Evolutionary conservation across 2,329 filamentous ascomycete species (phyloP).

Genomic region (Cladosporium sphaerospermum): DNA sequence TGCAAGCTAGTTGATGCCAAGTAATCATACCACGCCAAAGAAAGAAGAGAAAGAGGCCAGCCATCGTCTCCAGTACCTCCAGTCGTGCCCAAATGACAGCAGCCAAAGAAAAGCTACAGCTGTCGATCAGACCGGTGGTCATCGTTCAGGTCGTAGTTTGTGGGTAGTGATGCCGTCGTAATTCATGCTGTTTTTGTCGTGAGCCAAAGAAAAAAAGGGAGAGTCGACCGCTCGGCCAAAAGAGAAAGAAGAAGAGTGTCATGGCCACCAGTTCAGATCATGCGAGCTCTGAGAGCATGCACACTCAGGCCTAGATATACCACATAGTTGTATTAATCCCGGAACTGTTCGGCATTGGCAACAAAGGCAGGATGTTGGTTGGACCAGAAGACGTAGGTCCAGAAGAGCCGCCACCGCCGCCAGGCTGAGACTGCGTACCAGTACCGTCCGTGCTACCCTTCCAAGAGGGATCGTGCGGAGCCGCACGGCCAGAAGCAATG

Average conservation of each 20-base stretch:
- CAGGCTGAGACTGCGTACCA: slow-evolving; percentile 13
- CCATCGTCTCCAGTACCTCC: too few species aligned
- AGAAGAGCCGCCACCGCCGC: slow-evolving; percentile 15
- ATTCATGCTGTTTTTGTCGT: too few species aligned
- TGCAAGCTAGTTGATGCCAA: too few species aligned
- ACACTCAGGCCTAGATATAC: slow-evolving; percentile 38
- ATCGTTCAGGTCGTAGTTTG: too few species aligned
- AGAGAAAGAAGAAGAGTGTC: not conserved
- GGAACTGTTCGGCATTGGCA: slow-evolving; percentile 35
- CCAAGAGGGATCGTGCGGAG: slow-evolving; percentile 59
- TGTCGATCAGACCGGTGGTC: too few species aligned
- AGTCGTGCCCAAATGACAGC: too few species aligned
- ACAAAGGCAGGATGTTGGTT: slow-evolving; percentile 30
- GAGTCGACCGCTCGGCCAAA: not conserved
- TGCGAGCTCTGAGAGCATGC: not conserved
- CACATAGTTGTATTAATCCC: slow-evolving; percentile 42
- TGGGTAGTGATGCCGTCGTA: too few species aligned
- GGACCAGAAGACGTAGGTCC: slow-evolving; percentile 15
- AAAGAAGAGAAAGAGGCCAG: too few species aligned
- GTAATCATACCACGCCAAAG: too few species aligned
- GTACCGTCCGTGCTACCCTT: not conserved
- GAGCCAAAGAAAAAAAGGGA: too few species aligned
- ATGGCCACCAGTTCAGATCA: not conserved
- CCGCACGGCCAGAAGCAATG: slow-evolving; percentile 73
- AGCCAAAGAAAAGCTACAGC: too few species aligned